phyloP scores from a whole-genome alignment of 2,329 filamentous ascomycete genomes.

The Xylaria sp. region DNA sequence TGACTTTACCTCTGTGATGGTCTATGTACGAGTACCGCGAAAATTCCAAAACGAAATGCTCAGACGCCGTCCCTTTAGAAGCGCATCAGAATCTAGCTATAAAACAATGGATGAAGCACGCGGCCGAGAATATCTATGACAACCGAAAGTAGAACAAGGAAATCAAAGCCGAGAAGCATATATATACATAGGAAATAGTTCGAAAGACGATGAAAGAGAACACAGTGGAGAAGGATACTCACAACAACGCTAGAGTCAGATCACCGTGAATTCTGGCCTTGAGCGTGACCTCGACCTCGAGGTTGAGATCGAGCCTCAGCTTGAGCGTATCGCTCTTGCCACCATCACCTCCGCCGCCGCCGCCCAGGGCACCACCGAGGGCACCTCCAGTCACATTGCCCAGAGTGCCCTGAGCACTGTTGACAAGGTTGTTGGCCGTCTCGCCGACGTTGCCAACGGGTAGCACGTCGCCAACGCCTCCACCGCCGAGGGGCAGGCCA shows the following conservation, averaged over 20 bases:
- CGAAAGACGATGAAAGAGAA: not conserved
- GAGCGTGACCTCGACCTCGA: constrained; percentile 86
- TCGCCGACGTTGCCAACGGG: constrained; percentile 48
- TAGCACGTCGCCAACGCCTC: constrained; percentile 45
- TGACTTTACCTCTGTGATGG: constrained; percentile 27
- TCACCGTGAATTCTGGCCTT: constrained; percentile 90
- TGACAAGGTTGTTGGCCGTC: constrained; percentile 47
- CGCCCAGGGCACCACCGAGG: constrained; percentile 43
- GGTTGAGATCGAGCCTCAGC: constrained; percentile 79
- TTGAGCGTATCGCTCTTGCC: constrained; percentile 73
- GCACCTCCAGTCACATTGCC: constrained; percentile 45
- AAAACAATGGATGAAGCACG: constrained; percentile 8
- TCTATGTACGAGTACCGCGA: constrained; percentile 7
- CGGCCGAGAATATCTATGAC: constrained; percentile 4
- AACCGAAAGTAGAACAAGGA: not conserved
- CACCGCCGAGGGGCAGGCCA: constrained; percentile 43
- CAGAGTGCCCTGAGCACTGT: constrained; percentile 45
- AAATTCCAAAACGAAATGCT: constrained; percentile 26
- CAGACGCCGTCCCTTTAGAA: constrained; percentile 44
- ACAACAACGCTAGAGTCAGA: constrained; percentile 77
- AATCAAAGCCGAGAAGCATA: not conserved
- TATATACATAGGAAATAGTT: not conserved
- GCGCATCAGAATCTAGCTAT: constrained; percentile 33
- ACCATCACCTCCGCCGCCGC: constrained; percentile 52
- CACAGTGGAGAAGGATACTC: constrained; percentile 49